Evolutionary conservation across 106 monocot species (phyloP), one percentile per base, ranked within the genome.

Genomic region (Vanilla planifolia): DNA sequence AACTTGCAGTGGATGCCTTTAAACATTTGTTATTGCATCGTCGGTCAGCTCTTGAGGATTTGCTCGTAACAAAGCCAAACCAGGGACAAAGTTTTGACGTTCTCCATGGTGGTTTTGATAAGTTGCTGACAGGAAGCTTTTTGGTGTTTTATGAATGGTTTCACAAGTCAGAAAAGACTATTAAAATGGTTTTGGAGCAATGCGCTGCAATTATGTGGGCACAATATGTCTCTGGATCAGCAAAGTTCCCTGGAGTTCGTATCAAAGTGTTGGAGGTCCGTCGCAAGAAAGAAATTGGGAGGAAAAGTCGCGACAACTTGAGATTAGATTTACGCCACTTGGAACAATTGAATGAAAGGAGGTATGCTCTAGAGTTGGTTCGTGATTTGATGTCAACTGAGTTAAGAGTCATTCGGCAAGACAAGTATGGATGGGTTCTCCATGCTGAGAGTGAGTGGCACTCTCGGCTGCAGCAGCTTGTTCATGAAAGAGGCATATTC

Each of bases 401-500:
- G 43, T 69, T 98, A 6, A 88, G 98, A 68, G 88, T 79, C 55
- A 84, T 98, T 73, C 91, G 98, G 25, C 98, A 98, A 60, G 98
- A 98, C 69, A 98, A 98, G 63, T 98, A 92, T 73, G 98, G 98
- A 60, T 98, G 98, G 98, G 88, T 98, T 65, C 83, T 98, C 56
- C 98, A 98, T 85, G 98, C 92, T 65, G 98, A 98, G 64, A 92
- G 84, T 73, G 92, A 92, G 65, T 98, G 98, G 98, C 88, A 92
- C 48, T 79, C 63, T 63, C 92, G 88, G 61, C 66, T 98, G 35
- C 81, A 92, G 39, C 85, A 98, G 64, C 79, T 98, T 65, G 77
- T 98, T 6, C 98, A 98, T 63, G 98, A 92, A 67, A 57, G 92
- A 43, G 98, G 98, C 33, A 80, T 92, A 51, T 98, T 98, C 55